phyloP scores from a whole-genome alignment of 1,139 yeast genomes.

The Pichia sp. region DNA sequence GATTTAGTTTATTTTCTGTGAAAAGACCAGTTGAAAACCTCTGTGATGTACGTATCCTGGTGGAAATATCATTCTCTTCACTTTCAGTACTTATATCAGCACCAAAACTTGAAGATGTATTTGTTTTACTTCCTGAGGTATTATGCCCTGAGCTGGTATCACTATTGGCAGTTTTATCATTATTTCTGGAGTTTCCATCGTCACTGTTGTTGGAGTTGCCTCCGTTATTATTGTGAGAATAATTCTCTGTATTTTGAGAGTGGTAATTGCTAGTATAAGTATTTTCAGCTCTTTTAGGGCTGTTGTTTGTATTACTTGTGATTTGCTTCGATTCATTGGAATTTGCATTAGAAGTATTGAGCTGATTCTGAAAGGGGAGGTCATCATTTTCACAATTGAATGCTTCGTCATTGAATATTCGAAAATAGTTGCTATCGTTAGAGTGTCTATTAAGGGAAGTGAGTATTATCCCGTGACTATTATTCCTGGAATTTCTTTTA shows the following conservation, averaged over 20 bases:
- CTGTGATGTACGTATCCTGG: conserved; percentile 3
- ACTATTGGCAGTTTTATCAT: conserved; percentile 1
- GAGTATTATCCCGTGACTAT: neutral
- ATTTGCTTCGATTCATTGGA: neutral
- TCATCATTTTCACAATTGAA: neutral
- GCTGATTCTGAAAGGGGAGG: neutral
- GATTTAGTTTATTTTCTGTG: conserved; percentile 4
- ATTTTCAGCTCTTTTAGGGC: neutral
- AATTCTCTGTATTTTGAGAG: neutral
- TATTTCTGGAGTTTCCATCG: neutral
- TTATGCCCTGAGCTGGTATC: neutral
- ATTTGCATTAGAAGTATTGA: neutral
- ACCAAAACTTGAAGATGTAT: neutral
- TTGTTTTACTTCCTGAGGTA: neutral
- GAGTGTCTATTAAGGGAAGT: neutral
- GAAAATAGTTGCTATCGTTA: neutral
- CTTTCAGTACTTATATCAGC: neutral
- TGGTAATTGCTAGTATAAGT: neutral
- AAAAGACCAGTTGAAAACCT: conserved; percentile 9
- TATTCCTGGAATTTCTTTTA: neutral
- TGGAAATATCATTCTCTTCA: neutral
- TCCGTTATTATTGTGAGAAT: neutral
- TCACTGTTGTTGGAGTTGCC: neutral
- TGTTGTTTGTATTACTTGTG: neutral
- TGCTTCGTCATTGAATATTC: neutral